These are phyloP conservation scores for Gossypium schwendimanii DNA, from an alignment of 441 rosid genomes.

Conservation along the genomic window DNA sequence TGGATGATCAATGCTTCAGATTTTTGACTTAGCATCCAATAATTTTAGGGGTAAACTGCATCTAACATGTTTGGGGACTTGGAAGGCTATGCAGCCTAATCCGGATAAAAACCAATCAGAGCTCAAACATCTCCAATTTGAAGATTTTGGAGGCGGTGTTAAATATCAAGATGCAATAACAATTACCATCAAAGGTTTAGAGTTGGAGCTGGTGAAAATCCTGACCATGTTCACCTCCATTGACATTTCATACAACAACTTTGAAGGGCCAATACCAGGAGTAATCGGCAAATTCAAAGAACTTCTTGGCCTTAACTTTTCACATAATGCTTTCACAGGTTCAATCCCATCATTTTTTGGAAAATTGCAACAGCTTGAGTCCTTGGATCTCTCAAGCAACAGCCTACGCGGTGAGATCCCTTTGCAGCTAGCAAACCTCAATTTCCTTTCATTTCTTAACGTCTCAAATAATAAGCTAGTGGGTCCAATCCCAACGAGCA, in stretches of 20 bases:
- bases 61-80: constrained; percentile 13
- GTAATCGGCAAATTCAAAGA: constrained; percentile 24
- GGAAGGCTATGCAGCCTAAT: constrained; percentile 41
- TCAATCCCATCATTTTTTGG: constrained; percentile 26
- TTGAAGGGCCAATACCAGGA: constrained; percentile 35
- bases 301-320: constrained; percentile 32
- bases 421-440: constrained; percentile 16
- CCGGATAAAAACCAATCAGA: constrained; percentile 1
- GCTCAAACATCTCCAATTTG: constrained; percentile 17
- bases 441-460: constrained; percentile 30
- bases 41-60: too few relatives aligned
- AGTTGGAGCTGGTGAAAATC: constrained; percentile 39
- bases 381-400: constrained; percentile 37
- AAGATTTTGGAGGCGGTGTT: neutral
- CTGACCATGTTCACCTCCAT: constrained; percentile 34
- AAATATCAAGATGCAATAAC: constrained; percentile 39
- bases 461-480: constrained; percentile 31
- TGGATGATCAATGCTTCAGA: constrained; percentile 20
- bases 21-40: too few relatives aligned
- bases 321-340: constrained; percentile 25
- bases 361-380: constrained; percentile 26
- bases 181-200: constrained; percentile 41
- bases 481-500: constrained; percentile 33
- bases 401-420: constrained; percentile 27
- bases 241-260: constrained; percentile 37